Evolutionary conservation across 2,329 filamentous ascomycete species (phyloP), one percentile per base, ranked within the genome.

Genomic region (Pezicula carpinea): DNA sequence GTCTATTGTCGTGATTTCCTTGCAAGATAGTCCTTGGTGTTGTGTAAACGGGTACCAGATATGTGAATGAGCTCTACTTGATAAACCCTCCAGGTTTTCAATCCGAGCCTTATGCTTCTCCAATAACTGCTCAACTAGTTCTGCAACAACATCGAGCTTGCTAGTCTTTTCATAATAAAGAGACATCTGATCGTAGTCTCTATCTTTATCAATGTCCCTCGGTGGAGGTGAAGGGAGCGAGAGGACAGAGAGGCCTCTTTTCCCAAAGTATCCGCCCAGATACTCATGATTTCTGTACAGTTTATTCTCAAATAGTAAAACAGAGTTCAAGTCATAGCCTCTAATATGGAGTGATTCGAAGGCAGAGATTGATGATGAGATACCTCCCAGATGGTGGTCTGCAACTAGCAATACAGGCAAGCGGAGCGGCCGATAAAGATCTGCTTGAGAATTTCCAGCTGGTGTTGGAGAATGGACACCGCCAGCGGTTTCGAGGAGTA

Each of bases 11-110:
- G 82, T 76, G 39, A 95, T 88, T 13, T 80, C 79, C 2, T 80
- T 66, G 5, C 79, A 65, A 0, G 72, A 69, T 54, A 88, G 70
- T 42, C 77, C 72, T 34, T 79, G 79, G 52, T 95, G 89, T 57
- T 95, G 89, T 0, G 88, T 91, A 58, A 95, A 95, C 0, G 89
- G 89, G 57, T 92, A 92, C 89, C 89, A 95, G 32, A 95, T 89
- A 2, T 71, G 72, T 8, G 75, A 62, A 46, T 81, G 71, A 0
- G 89, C 88, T 34, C 76, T 71, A 1, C 67, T 60, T 0, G 80
- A 68, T 77, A 92, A 82, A 1, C 68, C 72, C 29, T 82, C 75
- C 0, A 93, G 66, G 0, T 75, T 69, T 1, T 70, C 60, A 11
- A 89, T 71, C 3, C 86, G 77, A 3, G 69, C 53, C 1, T 67